These are phyloP conservation scores for Ramalina intermedia DNA, from an alignment of 495 filamentous ascomycete genomes.

Conservation along the genomic window DNA sequence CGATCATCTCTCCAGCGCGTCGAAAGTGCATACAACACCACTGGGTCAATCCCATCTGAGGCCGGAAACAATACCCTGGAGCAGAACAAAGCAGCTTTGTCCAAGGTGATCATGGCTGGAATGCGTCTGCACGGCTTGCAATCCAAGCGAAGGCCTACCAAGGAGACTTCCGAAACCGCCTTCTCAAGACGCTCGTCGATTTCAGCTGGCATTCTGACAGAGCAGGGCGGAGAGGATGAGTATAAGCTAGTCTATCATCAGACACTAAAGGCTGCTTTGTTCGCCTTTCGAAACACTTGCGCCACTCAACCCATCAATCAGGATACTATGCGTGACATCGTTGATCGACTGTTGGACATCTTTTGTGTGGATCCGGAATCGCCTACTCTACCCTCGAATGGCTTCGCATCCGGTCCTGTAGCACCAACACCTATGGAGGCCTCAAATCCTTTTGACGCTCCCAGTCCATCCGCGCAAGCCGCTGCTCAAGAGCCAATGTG, in stretches of 20 bases:
- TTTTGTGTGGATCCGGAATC: slow-evolving; percentile 28
- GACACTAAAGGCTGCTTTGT: slow-evolving; percentile 44
- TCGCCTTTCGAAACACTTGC: slow-evolving; percentile 39
- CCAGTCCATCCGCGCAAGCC: neutral
- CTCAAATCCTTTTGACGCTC: neutral
- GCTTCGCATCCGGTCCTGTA: neutral
- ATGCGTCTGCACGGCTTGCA: slow-evolving; percentile 52
- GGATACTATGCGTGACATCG: slow-evolving; percentile 23
- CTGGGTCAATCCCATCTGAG: slow-evolving; percentile 23
- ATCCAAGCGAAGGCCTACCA: slow-evolving; percentile 23
- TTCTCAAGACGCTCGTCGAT: neutral
- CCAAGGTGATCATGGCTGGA: slow-evolving; percentile 38
- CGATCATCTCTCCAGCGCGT: slow-evolving; percentile 13
- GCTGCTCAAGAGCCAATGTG: neutral
- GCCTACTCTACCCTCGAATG: neutral
- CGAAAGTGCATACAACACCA: slow-evolving; percentile 5
- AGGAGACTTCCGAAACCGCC: slow-evolving; percentile 3
- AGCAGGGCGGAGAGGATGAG: slow-evolving; percentile 36
- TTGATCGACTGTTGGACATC: slow-evolving; percentile 26
- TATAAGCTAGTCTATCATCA: slow-evolving; percentile 55
- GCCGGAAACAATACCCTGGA: slow-evolving; percentile 29
- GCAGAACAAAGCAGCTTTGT: slow-evolving; percentile 30
- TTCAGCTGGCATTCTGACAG: neutral
- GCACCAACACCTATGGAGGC: neutral
- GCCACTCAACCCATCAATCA: slow-evolving; percentile 14